Evolutionary conservation across 23 red algal genomes (phyloP).

Genomic region (Agarophyton chilense): DNA sequence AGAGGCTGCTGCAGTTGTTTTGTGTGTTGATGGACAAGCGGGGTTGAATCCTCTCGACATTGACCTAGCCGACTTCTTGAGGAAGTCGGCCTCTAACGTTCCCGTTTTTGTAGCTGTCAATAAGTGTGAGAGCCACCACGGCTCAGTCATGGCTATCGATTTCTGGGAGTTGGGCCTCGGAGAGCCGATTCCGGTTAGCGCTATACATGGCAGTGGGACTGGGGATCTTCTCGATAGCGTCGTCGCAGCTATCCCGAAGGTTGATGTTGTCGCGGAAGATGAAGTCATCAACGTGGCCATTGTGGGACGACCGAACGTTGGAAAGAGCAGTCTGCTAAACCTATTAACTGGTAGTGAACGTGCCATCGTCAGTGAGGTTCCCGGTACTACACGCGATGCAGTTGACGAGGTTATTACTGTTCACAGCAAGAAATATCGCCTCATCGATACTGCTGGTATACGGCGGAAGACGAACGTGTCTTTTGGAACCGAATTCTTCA

Average conservation of each 20-base stretch:
- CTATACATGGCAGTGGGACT: conserved; percentile 90
- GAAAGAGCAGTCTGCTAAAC: conserved; percentile 96
- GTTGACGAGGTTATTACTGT: conserved; percentile 85
- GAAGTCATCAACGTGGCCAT: conserved; percentile 87
- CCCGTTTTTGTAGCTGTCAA: conserved; percentile 89
- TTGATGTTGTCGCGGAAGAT: conserved; percentile 48
- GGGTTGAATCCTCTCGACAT: conserved; percentile 86
- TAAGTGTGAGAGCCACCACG: conserved; percentile 91
- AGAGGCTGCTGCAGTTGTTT: conserved; percentile 74
- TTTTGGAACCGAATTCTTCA: conserved; percentile 99
- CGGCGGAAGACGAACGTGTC: conserved; percentile 82
- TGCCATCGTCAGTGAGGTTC: conserved; percentile 94
- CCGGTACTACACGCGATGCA: conserved; percentile 96
- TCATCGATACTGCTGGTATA: conserved; percentile 99
- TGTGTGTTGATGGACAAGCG: conserved; percentile 87
- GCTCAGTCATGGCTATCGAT: conserved; percentile 68
- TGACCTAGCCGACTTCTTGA: conserved; percentile 85
- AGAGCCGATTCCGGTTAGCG: conserved; percentile 83
- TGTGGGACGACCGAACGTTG: conserved; percentile 94
- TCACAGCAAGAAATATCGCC: conserved; percentile 64
- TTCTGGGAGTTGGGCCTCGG: conserved; percentile 96
- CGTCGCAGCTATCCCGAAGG: conserved; percentile 46
- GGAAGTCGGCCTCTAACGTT: conserved; percentile 40
- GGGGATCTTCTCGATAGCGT: conserved; percentile 88
- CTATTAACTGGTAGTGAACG: conserved; percentile 55